Percentiles rank a stretch among this genome's conserved stretches.
phyloP scores from a whole-genome alignment of 805 yeast genomes.

The Candida sphagnicola region DNA sequence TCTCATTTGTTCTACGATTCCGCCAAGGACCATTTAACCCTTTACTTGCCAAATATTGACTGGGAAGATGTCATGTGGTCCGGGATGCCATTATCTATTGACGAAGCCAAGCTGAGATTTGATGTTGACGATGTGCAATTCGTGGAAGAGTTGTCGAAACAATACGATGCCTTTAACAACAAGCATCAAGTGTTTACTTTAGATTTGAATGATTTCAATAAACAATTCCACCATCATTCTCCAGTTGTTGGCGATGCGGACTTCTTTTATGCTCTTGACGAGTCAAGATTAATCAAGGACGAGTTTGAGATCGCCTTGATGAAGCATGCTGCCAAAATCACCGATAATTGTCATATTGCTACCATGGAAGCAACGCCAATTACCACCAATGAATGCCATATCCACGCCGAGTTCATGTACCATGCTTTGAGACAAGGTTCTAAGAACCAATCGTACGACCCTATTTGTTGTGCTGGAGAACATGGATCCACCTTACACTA shows the following conservation, averaged over 20 bases:
- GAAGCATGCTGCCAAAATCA: slow-evolving; percentile 77
- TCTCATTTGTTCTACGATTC: slow-evolving; percentile 61
- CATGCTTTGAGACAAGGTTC: slow-evolving; percentile 95
- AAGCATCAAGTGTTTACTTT: slow-evolving; percentile 41
- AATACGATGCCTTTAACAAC: slow-evolving; percentile 24
- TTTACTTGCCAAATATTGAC: slow-evolving; percentile 82
- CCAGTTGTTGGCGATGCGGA: slow-evolving; percentile 39
- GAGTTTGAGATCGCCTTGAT: slow-evolving; percentile 71
- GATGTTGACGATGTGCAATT: slow-evolving; percentile 84
- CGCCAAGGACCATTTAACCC: slow-evolving; percentile 50
- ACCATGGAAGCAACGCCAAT: slow-evolving; percentile 92
- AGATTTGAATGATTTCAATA: slow-evolving; percentile 47
- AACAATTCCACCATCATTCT: slow-evolving; percentile 19
- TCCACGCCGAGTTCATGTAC: slow-evolving; percentile 93
- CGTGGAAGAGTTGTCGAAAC: slow-evolving; percentile 43
- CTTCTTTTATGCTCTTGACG: slow-evolving; percentile 74
- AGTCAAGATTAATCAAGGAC: slow-evolving; percentile 82
- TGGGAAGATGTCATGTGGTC: slow-evolving; percentile 95
- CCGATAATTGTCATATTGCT: slow-evolving; percentile 84
- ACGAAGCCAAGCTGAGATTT: slow-evolving; percentile 59
- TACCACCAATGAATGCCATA: slow-evolving; percentile 82
- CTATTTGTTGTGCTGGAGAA: slow-evolving; percentile 93
- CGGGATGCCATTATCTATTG: slow-evolving; percentile 71
- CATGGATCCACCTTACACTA: slow-evolving; percentile 90
- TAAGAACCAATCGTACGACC: slow-evolving; percentile 84